Base-by-base conservation (phyloP, 1,284 basidiomycete genomes). In the Trichosporon ovoides region DNA sequence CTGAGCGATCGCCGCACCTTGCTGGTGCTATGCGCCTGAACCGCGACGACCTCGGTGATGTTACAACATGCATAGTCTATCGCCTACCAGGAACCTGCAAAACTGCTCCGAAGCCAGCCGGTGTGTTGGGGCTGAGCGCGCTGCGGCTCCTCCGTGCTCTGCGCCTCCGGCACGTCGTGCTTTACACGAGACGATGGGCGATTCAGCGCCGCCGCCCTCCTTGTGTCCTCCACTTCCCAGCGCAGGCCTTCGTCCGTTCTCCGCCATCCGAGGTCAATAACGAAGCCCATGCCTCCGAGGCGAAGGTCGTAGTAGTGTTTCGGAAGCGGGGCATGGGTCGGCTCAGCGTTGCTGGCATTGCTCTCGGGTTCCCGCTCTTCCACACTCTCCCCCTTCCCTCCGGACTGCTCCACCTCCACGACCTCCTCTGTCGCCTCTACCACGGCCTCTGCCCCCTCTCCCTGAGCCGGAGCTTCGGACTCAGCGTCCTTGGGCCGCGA, bases 221-320 rank as follows among this genome's bases (percentile, higher is more conserved):
- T 22, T 35, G 55, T 52, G 20, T 71, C 64, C 14, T 63, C 68
- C 4, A 70, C 57, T 54, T 75, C 73, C 68, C 68, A 75, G 28
- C 52, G 49, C 55, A 75, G 58, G 2, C 70, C 73, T 59, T 69
- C 66, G 35, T 70, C 68, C 0, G 67, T 67, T 20, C 73, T 57
- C 11, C 58, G 64, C 68, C 65, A 68, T 2, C 68, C 68, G 19
- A 74, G 58, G 62, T 75, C 73, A 14, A 74, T 36, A 0, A 75
- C 62, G 14, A 73, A 61, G 9, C 73, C 73, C 3, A 74, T 19
- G 2, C 70, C 71, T 22, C 60, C 63, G 56, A 64, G 67, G 9
- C 71, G 60, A 18, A 72, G 54, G 59, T 74, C 69, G 14, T 66
- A 48, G 46, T 74, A 73, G 12, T 63, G 59, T 3, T 46, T 46